phyloP scores from a whole-genome alignment of 2,329 filamentous ascomycete genomes.

The Colletotrichum tabaci region DNA sequence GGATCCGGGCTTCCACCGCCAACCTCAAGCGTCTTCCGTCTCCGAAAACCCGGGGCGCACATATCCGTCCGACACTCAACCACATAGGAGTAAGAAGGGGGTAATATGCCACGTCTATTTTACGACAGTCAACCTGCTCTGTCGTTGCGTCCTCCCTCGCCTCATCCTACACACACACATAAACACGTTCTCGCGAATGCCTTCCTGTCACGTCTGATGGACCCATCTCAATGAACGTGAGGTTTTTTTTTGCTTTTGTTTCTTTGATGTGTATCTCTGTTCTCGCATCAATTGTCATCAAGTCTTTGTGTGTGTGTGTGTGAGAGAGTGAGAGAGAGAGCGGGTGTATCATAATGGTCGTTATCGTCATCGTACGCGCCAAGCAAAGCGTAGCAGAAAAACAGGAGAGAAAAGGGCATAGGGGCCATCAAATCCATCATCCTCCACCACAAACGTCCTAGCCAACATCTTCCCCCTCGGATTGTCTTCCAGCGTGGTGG shows the following conservation, averaged over 20 bases:
- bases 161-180: too few relatives aligned
- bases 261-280: constrained; percentile 9
- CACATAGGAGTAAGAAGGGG: too few relatives aligned
- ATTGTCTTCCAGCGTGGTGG: not conserved
- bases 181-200: not conserved
- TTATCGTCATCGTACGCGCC: constrained; percentile 35
- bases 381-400: constrained; percentile 12
- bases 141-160: too few relatives aligned
- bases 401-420: not conserved
- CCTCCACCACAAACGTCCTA: not conserved
- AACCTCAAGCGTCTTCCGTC: not conserved
- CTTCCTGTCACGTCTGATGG: not conserved
- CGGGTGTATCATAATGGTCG: constrained; percentile 12
- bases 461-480: not conserved
- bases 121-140: too few relatives aligned
- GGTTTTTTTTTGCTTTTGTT: constrained; percentile 10
- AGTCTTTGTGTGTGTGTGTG: constrained; percentile 8
- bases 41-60: constrained; percentile 4
- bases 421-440: not conserved
- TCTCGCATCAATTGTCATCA: constrained; percentile 17
- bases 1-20: constrained; percentile 17
- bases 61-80: too few relatives aligned
- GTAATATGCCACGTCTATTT: too few relatives aligned
- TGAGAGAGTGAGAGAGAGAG: too few relatives aligned
- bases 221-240: not conserved